Evolutionary conservation across 2,329 filamentous ascomycete species (phyloP).

Genomic region (Alternaria metachromatica): DNA sequence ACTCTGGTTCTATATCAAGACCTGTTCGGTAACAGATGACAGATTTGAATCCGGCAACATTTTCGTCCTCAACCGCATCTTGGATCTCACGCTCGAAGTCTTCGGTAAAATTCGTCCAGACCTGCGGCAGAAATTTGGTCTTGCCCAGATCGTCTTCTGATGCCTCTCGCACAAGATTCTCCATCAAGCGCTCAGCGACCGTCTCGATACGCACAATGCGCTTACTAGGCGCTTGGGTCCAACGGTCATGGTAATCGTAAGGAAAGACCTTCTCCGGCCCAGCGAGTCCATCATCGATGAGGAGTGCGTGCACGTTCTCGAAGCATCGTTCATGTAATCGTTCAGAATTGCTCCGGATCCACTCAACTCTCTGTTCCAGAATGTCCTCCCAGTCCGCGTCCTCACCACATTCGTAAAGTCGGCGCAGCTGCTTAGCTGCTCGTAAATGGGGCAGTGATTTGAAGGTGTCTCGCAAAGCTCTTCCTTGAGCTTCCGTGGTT

Average conservation of each 20-base stretch:
- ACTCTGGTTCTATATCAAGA: slow-evolving; percentile 60
- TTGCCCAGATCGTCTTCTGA: slow-evolving; percentile 43
- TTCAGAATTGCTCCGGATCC: slow-evolving; percentile 56
- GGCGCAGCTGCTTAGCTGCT: slow-evolving; percentile 71
- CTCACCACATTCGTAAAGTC: slow-evolving; percentile 64
- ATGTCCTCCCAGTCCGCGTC: slow-evolving; percentile 68
- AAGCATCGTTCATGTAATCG: slow-evolving; percentile 70
- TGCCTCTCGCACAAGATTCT: slow-evolving; percentile 55
- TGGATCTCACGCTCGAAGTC: slow-evolving; percentile 62
- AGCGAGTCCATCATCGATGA: slow-evolving; percentile 79
- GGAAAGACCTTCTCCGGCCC: slow-evolving; percentile 62
- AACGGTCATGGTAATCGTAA: slow-evolving; percentile 65
- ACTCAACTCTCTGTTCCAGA: slow-evolving; percentile 56
- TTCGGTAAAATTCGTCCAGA: slow-evolving; percentile 55
- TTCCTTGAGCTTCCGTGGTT: slow-evolving; percentile 74
- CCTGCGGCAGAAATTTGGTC: slow-evolving; percentile 43
- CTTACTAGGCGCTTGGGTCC: slow-evolving; percentile 69
- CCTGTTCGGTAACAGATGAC: slow-evolving; percentile 84
- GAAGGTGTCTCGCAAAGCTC: slow-evolving; percentile 67
- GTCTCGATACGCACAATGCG: slow-evolving; percentile 81
- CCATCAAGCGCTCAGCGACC: slow-evolving; percentile 68
- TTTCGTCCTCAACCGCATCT: slow-evolving; percentile 65
- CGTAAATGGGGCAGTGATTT: slow-evolving; percentile 73
- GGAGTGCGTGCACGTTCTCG: slow-evolving; percentile 72
- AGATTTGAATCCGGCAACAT: slow-evolving; percentile 82